These are phyloP conservation scores for Fusarium sulawesiense DNA, from an alignment of 2,329 filamentous ascomycete species.

Conservation along the genomic window DNA sequence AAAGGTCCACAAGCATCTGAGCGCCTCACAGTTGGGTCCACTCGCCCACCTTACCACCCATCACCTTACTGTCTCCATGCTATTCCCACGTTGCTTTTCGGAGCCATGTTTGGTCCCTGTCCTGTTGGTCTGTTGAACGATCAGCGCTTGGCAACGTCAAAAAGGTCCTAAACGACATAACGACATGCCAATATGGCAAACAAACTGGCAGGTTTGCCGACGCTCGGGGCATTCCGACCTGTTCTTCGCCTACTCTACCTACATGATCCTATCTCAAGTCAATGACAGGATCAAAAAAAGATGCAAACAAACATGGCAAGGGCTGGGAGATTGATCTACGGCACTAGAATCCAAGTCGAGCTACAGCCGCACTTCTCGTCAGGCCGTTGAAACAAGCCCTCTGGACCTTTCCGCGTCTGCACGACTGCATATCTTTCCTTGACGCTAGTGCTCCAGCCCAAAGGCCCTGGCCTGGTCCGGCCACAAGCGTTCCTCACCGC, in stretches of 20 bases:
- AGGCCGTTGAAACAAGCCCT: conserved; percentile 40
- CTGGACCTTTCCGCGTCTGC: conserved; percentile 5
- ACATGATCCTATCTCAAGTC: background rate
- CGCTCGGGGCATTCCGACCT: background rate
- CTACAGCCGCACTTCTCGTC: conserved; percentile 32
- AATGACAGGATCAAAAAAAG: background rate
- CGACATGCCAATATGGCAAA: conserved; percentile 1
- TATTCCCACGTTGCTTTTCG: conserved; percentile 31
- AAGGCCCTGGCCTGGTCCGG: conserved; percentile 40
- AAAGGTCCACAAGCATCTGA: conserved; percentile 13
- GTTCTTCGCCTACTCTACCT: background rate
- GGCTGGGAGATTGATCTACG: conserved; percentile 10
- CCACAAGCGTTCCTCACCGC: conserved; percentile 37
- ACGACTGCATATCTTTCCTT: conserved; percentile 22
- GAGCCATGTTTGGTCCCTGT: conserved; percentile 1
- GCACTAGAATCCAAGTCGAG: conserved; percentile 26
- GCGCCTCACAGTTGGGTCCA: conserved; percentile 6
- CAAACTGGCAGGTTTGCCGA: background rate
- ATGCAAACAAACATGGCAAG: background rate
- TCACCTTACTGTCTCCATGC: conserved; percentile 3
- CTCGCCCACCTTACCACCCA: conserved; percentile 1
- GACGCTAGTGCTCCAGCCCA: conserved; percentile 24
- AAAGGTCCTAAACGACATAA: conserved; percentile 7
- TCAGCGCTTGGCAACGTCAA: conserved; percentile 14
- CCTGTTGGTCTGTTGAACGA: conserved; percentile 23